phyloP scores from a whole-genome alignment of 495 filamentous ascomycete genomes.

The Jackrogersella minutella region DNA sequence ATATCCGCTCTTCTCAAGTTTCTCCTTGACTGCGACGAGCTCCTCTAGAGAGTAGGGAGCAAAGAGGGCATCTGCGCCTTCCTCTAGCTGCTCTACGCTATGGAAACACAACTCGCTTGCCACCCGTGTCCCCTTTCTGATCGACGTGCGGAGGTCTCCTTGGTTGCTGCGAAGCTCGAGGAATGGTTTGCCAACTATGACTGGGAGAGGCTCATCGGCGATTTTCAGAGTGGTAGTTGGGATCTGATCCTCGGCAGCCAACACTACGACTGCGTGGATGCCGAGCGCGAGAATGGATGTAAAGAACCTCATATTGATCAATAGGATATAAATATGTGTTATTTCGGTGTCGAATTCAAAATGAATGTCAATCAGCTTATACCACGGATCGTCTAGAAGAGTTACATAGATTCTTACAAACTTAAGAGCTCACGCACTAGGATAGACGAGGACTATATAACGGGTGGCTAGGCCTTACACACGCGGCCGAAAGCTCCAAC shows the following conservation, averaged over 20 bases:
- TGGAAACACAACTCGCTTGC: background rate
- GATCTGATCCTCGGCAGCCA: background rate
- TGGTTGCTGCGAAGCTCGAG: background rate
- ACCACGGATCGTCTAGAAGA: background rate
- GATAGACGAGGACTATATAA: background rate
- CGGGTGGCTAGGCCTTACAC: background rate
- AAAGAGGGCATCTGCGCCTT: background rate
- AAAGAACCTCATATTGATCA: constrained; percentile 8
- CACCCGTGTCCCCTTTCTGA: background rate
- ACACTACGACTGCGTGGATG: background rate
- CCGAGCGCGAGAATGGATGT: background rate
- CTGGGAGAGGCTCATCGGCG: background rate
- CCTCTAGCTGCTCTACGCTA: background rate
- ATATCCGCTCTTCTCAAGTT: background rate
- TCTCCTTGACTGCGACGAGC: constrained; percentile 1
- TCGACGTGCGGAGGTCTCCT: background rate
- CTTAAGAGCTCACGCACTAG: background rate
- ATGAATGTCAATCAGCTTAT: background rate
- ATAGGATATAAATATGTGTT: background rate
- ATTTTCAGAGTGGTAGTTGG: background rate
- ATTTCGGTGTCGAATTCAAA: background rate
- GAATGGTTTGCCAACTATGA: background rate
- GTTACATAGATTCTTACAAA: background rate
- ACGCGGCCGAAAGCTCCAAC: background rate
- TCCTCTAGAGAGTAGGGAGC: constrained; percentile 2